Evolutionary conservation across 2,329 filamentous ascomycete species (phyloP), one percentile per base, ranked within the genome.

Genomic region (Aspergillus japonicus): DNA sequence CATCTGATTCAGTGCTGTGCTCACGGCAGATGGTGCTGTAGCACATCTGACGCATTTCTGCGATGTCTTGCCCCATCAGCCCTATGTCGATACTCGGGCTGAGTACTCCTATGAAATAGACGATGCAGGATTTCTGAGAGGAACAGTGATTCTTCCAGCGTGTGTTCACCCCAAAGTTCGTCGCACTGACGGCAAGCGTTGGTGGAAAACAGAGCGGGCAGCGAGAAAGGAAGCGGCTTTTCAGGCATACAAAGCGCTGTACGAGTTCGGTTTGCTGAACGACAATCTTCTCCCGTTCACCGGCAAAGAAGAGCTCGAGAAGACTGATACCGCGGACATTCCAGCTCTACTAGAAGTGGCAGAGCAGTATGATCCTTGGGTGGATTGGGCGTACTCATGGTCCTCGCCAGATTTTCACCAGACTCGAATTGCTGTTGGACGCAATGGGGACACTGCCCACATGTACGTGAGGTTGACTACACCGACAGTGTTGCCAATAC

Each of bases 11-110:
- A 85, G 87, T 4, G 91, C 91, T 0, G 75, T 86, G 12, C 77
- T 97, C 14, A 89, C 89, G 11, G 81, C 92, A 1, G 84, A 90
- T 42, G 90, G 90, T 64, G 89, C 91, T 0, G 85, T 88, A 51
- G 75, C 81, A n/a, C 92, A 95, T 72, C 81, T 98, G 1, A 81
- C 90, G 50, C 91, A 96, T 73, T 96, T 97, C 66, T 97, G 93
- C 73, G 78, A 80, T 0, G 81, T 83, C 0, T 72, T 92, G 0
- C 81, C 84, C 0, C 77, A 78, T 0, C 82, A 85, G 26, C 48
- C 62, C 0, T 91, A 87, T 68, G 80, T 87, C 6, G 85, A 92
- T 64, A 77, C 78, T 19, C 79, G 83, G 1, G 92, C 93, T 0
- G 85, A 89, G 52, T 96, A 92, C 68, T 65, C 66, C 0, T 72